Percentiles rank a stretch among this genome's conserved stretches.
phyloP scores from a whole-genome alignment of 345 rosid genomes.

The Aegle marmelos region DNA sequence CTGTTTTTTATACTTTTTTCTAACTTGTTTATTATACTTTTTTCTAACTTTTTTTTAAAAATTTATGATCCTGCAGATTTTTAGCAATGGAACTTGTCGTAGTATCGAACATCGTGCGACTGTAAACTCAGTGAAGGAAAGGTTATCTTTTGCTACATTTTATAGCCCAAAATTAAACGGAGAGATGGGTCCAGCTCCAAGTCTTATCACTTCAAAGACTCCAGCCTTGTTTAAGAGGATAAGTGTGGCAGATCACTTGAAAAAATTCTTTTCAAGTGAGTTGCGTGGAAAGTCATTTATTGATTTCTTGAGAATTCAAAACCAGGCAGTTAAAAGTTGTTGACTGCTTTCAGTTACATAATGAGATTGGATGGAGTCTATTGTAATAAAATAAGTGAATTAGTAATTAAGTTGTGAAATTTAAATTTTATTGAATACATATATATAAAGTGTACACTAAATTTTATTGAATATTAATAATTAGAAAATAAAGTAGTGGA shows the following conservation, averaged over 20 bases:
- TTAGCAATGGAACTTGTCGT: slow-evolving; percentile 19
- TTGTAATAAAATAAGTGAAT: too few species aligned
- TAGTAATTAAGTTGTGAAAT: not conserved
- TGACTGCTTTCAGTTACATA: not conserved
- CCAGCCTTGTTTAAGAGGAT: slow-evolving; percentile 16
- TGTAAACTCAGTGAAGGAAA: slow-evolving; percentile 18
- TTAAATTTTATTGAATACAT: too few species aligned
- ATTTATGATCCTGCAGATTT: slow-evolving; percentile 6
- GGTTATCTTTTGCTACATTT: not conserved
- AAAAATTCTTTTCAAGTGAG: slow-evolving; percentile 12
- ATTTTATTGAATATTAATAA: too few species aligned
- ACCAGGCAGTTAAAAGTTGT: not conserved
- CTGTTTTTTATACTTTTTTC: not conserved
- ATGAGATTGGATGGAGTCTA: not conserved
- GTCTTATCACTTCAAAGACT: slow-evolving; percentile 6
- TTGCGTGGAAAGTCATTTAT: slow-evolving; percentile 16
- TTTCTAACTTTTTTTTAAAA: too few species aligned
- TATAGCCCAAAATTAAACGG: not conserved
- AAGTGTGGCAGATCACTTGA: slow-evolving; percentile 3
- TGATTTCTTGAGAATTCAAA: slow-evolving; percentile 21
- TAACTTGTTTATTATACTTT: not conserved
- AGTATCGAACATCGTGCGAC: slow-evolving; percentile 26
- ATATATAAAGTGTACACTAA: too few species aligned
- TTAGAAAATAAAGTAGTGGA: not conserved
- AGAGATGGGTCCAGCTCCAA: not conserved